phyloP scores from a whole-genome alignment of 768 basidiomycete species.

The Lanmaoa pseudosensibilis region DNA sequence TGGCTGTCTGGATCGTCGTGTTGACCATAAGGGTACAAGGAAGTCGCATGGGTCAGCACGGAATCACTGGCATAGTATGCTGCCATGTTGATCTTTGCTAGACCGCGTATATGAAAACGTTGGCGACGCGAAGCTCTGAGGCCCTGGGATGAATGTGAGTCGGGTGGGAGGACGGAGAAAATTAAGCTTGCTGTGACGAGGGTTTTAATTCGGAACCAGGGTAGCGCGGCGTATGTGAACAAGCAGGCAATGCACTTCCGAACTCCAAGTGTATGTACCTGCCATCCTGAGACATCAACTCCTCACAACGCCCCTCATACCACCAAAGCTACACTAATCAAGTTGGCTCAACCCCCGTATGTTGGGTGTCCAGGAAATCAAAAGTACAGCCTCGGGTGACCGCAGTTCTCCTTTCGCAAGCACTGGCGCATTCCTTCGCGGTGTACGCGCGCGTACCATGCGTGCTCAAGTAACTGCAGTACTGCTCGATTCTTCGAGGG shows the following conservation, averaged over 20 bases:
- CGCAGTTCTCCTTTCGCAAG: background rate
- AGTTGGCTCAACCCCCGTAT: background rate
- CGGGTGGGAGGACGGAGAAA: slow-evolving; percentile 4
- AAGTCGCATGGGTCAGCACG: slow-evolving; percentile 32
- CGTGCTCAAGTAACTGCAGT: background rate
- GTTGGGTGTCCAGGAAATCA: background rate
- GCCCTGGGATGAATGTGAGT: slow-evolving; percentile 1
- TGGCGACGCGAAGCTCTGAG: slow-evolving; percentile 7
- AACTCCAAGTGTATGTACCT: slow-evolving; percentile 14
- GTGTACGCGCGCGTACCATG: background rate
- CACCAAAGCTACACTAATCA: background rate
- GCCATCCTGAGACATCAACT: slow-evolving; percentile 22
- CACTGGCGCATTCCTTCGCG: background rate
- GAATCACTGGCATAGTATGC: slow-evolving; percentile 32
- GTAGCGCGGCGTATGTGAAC: slow-evolving; percentile 31
- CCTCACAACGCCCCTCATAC: slow-evolving; percentile 1
- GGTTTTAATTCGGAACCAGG: slow-evolving; percentile 18
- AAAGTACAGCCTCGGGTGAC: background rate
- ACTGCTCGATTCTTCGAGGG: background rate
- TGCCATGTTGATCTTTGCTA: slow-evolving; percentile 27
- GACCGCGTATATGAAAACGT: slow-evolving; percentile 9
- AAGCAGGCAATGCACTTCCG: slow-evolving; percentile 10
- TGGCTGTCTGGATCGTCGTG: slow-evolving; percentile 26
- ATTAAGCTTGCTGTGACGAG: slow-evolving; percentile 15
- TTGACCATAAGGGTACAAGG: slow-evolving; percentile 33